Conservation (phyloP, 1,284 basidiomycete species). For the Rhodotorula sp. region DNA sequence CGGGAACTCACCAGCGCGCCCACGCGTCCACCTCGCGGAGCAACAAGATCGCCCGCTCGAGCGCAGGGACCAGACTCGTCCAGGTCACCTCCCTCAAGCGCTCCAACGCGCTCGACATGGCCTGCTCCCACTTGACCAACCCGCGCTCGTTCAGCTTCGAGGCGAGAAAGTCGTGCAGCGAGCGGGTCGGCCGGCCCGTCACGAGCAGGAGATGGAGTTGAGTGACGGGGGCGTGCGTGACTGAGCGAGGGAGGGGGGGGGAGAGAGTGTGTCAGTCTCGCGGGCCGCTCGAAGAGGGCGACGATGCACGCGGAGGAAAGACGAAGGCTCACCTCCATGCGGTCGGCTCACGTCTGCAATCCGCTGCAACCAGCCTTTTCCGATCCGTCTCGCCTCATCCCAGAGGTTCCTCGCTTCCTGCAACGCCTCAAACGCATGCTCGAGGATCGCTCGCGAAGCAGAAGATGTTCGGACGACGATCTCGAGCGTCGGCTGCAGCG, state of each 20-base stretch:
- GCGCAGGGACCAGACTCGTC: conserved; percentile 17
- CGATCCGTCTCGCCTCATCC: conserved; percentile 36
- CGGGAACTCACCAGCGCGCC: conserved; percentile 14
- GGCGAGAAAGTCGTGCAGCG: conserved; percentile 36
- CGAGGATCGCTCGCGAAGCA: conserved; percentile 6
- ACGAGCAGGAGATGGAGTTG: conserved; percentile 31
- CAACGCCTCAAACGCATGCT: conserved; percentile 31
- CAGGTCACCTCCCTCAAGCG: conserved; percentile 9
- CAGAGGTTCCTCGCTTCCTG: conserved; percentile 30
- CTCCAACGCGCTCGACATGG: conserved; percentile 23
- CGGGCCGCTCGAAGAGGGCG: neutral
- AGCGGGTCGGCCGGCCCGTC: conserved; percentile 26
- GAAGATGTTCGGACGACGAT: conserved; percentile 21
- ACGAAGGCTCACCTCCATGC: conserved; percentile 24
- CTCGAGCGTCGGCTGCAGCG: conserved; percentile 13
- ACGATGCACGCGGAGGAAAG: neutral
- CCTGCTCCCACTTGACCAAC: conserved; percentile 34
- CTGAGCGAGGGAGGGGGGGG: conserved; percentile 1
- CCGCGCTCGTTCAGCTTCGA: conserved; percentile 39
- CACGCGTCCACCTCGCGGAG: conserved; percentile 25
- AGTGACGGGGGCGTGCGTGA: conserved; percentile 10
- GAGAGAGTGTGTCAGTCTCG: no score
- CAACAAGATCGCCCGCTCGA: conserved; percentile 25
- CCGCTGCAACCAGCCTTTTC: conserved; percentile 36
- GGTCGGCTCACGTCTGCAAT: conserved; percentile 22